Evolutionary conservation across 805 yeast species (phyloP).

Genomic region (Candida silvatica): DNA sequence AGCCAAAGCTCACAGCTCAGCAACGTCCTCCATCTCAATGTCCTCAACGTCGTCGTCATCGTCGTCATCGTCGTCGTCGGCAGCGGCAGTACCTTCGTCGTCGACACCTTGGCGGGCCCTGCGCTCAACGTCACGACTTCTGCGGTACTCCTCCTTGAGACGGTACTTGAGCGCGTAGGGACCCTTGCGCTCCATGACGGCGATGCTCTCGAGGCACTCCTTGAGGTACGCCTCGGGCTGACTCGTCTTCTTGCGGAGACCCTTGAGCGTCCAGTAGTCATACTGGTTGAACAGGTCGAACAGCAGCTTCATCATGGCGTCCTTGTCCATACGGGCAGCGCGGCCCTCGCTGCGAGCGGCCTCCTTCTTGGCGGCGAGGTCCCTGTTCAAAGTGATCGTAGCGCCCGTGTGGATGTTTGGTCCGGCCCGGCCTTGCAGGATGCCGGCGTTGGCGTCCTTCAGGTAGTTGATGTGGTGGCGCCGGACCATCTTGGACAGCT

Average conservation of each 20-base stretch:
- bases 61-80: constrained; percentile 17
- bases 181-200: constrained; percentile 84
- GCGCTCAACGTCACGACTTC: constrained; percentile 67
- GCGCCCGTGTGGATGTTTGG: constrained; percentile 66
- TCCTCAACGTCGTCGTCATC: constrained; percentile 29
- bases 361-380: constrained; percentile 43
- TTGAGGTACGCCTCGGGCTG: constrained; percentile 93
- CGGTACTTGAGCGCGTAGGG: constrained; percentile 92
- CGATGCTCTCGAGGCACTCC: constrained; percentile 85
- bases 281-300: constrained; percentile 89
- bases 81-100: constrained; percentile 32
- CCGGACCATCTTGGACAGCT: constrained; percentile 25
- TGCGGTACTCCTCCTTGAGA: constrained; percentile 82
- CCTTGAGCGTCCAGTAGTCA: constrained; percentile 95
- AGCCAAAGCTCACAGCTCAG: background rate
- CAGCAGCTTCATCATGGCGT: constrained; percentile 79
- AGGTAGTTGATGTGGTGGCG: constrained; percentile 45
- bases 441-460: constrained; percentile 70
- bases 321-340: constrained; percentile 90
- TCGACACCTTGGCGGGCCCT: constrained; percentile 48
- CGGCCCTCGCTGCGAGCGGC: constrained; percentile 62
- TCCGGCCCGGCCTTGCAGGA: constrained; percentile 78
- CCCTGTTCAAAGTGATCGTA: constrained; percentile 60
- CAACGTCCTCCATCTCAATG: constrained; percentile 48
- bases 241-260: constrained; percentile 84